Conservation (phyloP, 306 rosid species). For the Pachyrhizus erosus region DNA sequence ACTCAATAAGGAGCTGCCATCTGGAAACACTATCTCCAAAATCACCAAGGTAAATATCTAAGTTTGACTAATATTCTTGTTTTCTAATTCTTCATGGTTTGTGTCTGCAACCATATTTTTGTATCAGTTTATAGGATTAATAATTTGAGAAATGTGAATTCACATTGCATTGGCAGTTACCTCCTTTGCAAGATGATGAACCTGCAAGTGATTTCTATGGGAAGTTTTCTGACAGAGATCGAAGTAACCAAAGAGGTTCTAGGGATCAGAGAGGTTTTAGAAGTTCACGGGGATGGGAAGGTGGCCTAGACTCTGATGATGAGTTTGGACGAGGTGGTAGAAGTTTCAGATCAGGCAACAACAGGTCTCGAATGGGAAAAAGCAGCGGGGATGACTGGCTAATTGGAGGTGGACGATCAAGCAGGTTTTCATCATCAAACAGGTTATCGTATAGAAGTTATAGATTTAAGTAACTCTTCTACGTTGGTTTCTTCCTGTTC, state of each 20-base stretch:
- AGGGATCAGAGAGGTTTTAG: conserved; percentile 63
- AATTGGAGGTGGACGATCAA: conserved; percentile 68
- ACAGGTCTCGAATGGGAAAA: conserved; percentile 55
- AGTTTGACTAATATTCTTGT: conserved; percentile 6
- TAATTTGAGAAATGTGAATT: conserved; percentile 33
- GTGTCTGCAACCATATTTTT: not conserved
- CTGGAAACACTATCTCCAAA: conserved; percentile 74
- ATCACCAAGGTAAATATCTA: conserved; percentile 63
- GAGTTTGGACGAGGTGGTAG: conserved; percentile 50
- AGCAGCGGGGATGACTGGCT: conserved; percentile 76
- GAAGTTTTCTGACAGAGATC: conserved; percentile 67
- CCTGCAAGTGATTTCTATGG: conserved; percentile 81
- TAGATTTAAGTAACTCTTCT: not conserved
- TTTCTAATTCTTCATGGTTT: not conserved
- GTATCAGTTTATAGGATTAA: not conserved
- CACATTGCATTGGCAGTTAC: conserved; percentile 59
- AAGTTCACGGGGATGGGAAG: conserved; percentile 62
- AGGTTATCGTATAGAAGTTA: conserved; percentile 44
- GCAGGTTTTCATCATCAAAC: conserved; percentile 66
- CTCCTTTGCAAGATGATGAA: conserved; percentile 88
- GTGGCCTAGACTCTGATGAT: conserved; percentile 43
- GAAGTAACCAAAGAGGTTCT: conserved; percentile 53
- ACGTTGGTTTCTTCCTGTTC: conserved; percentile 8
- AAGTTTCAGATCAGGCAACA: conserved; percentile 51
- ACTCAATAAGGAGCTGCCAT: conserved; percentile 63